phyloP scores from a whole-genome alignment of 371 early-diverging fungal genomes.

The Mucor lusitanicus region DNA sequence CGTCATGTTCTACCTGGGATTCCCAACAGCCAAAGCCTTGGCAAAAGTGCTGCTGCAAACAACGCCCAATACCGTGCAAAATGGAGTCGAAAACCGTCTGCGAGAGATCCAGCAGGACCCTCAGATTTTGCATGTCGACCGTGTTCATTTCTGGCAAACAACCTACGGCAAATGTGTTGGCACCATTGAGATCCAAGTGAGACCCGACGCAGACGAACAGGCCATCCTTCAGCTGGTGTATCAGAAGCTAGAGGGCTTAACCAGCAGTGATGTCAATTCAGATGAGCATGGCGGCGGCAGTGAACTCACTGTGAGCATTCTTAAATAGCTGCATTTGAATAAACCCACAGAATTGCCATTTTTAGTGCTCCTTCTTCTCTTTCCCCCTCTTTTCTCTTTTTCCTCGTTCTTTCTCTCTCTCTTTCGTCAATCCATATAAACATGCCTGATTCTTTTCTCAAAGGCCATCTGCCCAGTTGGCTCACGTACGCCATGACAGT shows the following conservation, averaged over 20 bases:
- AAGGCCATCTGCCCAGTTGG: slow-evolving; percentile 37
- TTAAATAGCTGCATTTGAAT: slow-evolving; percentile 21
- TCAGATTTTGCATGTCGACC: slow-evolving; percentile 46
- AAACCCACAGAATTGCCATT: background rate
- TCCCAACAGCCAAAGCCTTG: slow-evolving; percentile 43
- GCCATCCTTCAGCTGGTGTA: slow-evolving; percentile 50
- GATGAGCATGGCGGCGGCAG: slow-evolving; percentile 36
- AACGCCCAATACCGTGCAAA: slow-evolving; percentile 35
- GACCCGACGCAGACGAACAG: slow-evolving; percentile 60
- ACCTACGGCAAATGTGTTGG: slow-evolving; percentile 63
- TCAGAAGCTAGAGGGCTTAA: slow-evolving; percentile 52
- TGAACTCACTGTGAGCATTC: slow-evolving; percentile 56
- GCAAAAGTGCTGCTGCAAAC: slow-evolving; percentile 47
- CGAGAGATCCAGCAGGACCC: slow-evolving; percentile 52
- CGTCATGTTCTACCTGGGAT: slow-evolving; percentile 54
- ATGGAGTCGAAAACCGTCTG: slow-evolving; percentile 41
- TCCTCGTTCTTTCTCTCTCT: background rate
- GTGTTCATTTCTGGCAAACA: slow-evolving; percentile 68
- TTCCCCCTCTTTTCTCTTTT: background rate
- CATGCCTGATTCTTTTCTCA: slow-evolving; percentile 19
- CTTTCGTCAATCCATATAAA: background rate
- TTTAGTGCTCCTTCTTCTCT: background rate
- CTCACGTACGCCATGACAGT: slow-evolving; percentile 45
- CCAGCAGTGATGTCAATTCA: slow-evolving; percentile 33
- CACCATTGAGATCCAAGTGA: slow-evolving; percentile 52